Evolutionary conservation across 345 rosid species (phyloP), one percentile per base, ranked within the genome.

Genomic region (Linum tenue): DNA sequence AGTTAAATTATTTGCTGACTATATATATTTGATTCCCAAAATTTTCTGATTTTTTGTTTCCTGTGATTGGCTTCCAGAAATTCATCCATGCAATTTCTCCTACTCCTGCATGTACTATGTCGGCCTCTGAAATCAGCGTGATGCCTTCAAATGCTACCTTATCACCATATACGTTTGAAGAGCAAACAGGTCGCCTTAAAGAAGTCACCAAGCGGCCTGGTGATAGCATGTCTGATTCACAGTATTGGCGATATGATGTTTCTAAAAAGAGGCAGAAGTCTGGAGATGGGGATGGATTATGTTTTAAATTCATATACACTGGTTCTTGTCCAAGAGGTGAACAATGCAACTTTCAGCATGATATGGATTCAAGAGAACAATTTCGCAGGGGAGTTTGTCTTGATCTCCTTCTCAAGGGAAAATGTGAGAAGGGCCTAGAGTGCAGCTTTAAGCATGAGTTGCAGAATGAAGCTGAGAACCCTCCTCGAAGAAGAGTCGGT

Each of bases 211-310:
- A 85, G 78, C 82, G 91, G 72, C 53, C 77, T 61, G 65, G 66
- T 61, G 85, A 84, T 59, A 68, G 51, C 74, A 72, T 38, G 65
- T 65, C 83, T 35, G 97, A 92, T 72, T 76, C 87, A 51, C 98
- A 90, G 64, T 89, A 84, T 64, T 90, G 97, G 98, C 90, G 98
- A 79, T 92, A 87, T 31, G 96, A 92, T 79, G 90, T 87, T 64
- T 70, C 94, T 22, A 78, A 76, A 60, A 92, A 92, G 80, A 83
- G 91, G 41, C 86, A 84, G 72, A 92, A 75, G 75, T 69, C 77
- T 77, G 97, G 84, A 69, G 75, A 68, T 69, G 86, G 80, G 37
- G 85, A 75, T 12, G 83, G 83, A 39, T 85, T 70, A 66, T 92
- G 96, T 70, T 92, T 90, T 66, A 92, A 92, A 76, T 92, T 79